Conservation (phyloP, 495 filamentous ascomycete species). For the Penicillium atrosanguineum region DNA sequence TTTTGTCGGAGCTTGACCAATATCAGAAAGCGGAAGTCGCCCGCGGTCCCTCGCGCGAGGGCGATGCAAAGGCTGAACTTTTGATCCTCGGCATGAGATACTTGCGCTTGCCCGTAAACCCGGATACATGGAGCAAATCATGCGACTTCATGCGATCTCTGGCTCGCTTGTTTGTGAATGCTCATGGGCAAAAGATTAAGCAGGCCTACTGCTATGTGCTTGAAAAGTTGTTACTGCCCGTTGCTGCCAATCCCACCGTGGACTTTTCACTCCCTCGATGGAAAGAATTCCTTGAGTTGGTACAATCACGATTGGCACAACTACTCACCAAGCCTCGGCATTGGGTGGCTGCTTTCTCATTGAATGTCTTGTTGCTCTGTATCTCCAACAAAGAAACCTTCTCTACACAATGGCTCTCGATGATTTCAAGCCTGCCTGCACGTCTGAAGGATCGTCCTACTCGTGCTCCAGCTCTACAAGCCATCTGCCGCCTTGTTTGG, state of each 20-base stretch:
- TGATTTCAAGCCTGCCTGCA: conserved; percentile 70
- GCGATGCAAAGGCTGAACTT: conserved; percentile 77
- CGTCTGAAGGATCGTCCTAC: conserved; percentile 80
- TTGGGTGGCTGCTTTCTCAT: conserved; percentile 82
- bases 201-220: conserved; percentile 91
- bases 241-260: conserved; percentile 71
- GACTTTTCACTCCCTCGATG: conserved; percentile 78
- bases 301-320: conserved; percentile 71
- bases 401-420: conserved; percentile 76
- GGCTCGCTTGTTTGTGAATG: conserved; percentile 75
- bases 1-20: conserved; percentile 72
- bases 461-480: conserved; percentile 78
- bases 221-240: conserved; percentile 80
- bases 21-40: conserved; percentile 67
- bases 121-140: conserved; percentile 76
- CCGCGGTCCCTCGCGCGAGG: conserved; percentile 64
- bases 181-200: conserved; percentile 85
- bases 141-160: conserved; percentile 84
- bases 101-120: conserved; percentile 66
- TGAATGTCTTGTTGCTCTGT: conserved; percentile 81
- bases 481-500: conserved; percentile 91
- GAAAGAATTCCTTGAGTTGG: conserved; percentile 74
- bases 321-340: conserved; percentile 89
- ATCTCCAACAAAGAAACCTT: conserved; percentile 83
- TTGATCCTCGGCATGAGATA: conserved; percentile 90